phyloP scores from a whole-genome alignment of 139 green algal genomes.

The Chlamydomonas sp. region DNA sequence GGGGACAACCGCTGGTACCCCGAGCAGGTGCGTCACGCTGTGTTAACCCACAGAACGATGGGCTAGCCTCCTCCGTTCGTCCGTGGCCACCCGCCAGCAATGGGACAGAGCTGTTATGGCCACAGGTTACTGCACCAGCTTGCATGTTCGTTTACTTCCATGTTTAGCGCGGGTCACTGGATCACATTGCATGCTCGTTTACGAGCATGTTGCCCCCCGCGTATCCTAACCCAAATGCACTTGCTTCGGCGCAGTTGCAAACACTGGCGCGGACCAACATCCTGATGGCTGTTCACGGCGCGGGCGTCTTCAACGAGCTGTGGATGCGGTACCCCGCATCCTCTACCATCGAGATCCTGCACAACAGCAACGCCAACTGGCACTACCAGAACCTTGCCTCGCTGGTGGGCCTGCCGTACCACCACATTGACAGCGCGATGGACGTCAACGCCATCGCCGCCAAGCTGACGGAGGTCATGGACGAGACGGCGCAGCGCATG shows the following conservation, averaged over 20 bases:
- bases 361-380: slow-evolving; percentile 30
- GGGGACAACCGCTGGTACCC: slow-evolving; percentile 33
- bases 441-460: neutral
- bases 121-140: too few relatives aligned
- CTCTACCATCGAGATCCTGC: slow-evolving; percentile 27
- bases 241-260: neutral
- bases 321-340: slow-evolving; percentile 12
- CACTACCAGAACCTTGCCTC: slow-evolving; percentile 39
- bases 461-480: slow-evolving; percentile 8
- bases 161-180: too few relatives aligned
- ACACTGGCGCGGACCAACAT: slow-evolving; percentile 19
- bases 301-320: slow-evolving; percentile 36
- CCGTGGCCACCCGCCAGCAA: too few relatives aligned
- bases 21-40: slow-evolving; percentile 5
- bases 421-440: neutral
- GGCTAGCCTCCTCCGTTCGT: neutral
- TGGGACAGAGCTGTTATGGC: neutral
- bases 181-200: too few relatives aligned
- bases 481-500: slow-evolving; percentile 25
- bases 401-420: slow-evolving; percentile 29
- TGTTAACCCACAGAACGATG: neutral
- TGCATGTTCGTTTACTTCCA: too few relatives aligned
- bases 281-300: slow-evolving; percentile 25
- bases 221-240: neutral
- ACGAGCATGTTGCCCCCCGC: neutral